Percentiles rank a stretch among this genome's conserved stretches.
Evolutionary conservation across 805 yeast genomes (phyloP).

Genomic region (Candida hungchunana): DNA sequence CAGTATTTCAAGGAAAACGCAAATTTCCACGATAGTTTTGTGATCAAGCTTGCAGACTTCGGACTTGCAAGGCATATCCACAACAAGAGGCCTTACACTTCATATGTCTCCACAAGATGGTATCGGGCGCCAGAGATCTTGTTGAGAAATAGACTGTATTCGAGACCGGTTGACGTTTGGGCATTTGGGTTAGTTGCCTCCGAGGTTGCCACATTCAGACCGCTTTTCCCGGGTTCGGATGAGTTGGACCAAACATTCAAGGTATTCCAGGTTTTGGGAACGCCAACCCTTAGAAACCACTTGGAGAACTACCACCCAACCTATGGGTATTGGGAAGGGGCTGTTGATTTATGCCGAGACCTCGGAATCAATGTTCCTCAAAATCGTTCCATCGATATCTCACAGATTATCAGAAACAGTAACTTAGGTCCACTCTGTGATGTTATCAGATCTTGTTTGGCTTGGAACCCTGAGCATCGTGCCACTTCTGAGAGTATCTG

Average conservation of each 20-base stretch:
- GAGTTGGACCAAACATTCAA: constrained; percentile 76
- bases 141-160: constrained; percentile 56
- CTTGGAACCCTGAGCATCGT: constrained; percentile 78
- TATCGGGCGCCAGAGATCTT: constrained; percentile 80
- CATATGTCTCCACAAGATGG: constrained; percentile 83
- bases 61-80: constrained; percentile 66
- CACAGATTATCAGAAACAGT: constrained; percentile 41
- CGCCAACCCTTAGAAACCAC: constrained; percentile 45
- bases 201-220: constrained; percentile 66
- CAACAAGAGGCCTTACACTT: constrained; percentile 56
- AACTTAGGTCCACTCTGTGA: constrained; percentile 35
- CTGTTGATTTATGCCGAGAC: constrained; percentile 44
- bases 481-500: constrained; percentile 47
- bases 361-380: constrained; percentile 57
- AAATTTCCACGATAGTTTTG: constrained; percentile 40
- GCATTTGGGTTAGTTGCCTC: constrained; percentile 79
- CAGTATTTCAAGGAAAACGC: constrained; percentile 23
- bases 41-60: constrained; percentile 75
- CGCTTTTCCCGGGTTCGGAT: constrained; percentile 79
- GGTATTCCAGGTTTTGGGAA: constrained; percentile 66
- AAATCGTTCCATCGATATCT: constrained; percentile 45
- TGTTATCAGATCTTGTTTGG: constrained; percentile 47
- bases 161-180: constrained; percentile 78
- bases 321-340: constrained; percentile 77
- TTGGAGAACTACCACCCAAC: constrained; percentile 36